These are phyloP conservation scores for Rhizopus delemar DNA, from an alignment of 371 early-diverging fungal species.

Conservation along the genomic window DNA sequence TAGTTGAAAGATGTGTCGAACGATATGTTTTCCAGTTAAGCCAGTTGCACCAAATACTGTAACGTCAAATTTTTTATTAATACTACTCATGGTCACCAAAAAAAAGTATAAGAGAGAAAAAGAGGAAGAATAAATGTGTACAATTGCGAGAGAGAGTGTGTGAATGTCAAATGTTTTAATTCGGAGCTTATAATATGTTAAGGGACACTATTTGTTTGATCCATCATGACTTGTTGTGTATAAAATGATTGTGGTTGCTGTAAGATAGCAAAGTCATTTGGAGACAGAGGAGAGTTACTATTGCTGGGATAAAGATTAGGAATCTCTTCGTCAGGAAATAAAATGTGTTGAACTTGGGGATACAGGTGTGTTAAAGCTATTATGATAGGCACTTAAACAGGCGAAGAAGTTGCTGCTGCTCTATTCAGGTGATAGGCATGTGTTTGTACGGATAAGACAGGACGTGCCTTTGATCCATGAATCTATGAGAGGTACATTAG, in stretches of 20 bases:
- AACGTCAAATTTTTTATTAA: constrained; percentile 41
- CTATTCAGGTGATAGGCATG: constrained; percentile 21
- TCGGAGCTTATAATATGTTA: not conserved
- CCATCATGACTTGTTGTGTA: not conserved
- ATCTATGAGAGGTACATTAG: constrained; percentile 33
- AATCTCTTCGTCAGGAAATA: constrained; percentile 30
- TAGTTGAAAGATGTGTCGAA: constrained; percentile 61
- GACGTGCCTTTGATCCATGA: constrained; percentile 7
- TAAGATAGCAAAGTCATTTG: not conserved
- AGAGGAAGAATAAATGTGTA: not conserved
- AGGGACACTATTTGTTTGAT: not conserved
- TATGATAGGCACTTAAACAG: constrained; percentile 33
- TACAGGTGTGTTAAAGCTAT: constrained; percentile 35
- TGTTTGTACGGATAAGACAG: constrained; percentile 31
- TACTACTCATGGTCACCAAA: not conserved
- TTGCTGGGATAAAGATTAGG: constrained; percentile 20
- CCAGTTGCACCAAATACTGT: constrained; percentile 88
- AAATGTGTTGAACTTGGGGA: constrained; percentile 34
- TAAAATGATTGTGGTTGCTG: constrained; percentile 1
- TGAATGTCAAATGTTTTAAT: not conserved
- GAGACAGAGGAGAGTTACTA: not conserved
- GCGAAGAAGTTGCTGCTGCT: constrained; percentile 17
- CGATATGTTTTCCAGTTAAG: constrained; percentile 80
- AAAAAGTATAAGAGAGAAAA: constrained; percentile 6
- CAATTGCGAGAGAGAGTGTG: not conserved